These are phyloP conservation scores for Rhinocladiella mackenziei DNA, from an alignment of 2,329 filamentous ascomycete genomes.

Conservation along the genomic window DNA sequence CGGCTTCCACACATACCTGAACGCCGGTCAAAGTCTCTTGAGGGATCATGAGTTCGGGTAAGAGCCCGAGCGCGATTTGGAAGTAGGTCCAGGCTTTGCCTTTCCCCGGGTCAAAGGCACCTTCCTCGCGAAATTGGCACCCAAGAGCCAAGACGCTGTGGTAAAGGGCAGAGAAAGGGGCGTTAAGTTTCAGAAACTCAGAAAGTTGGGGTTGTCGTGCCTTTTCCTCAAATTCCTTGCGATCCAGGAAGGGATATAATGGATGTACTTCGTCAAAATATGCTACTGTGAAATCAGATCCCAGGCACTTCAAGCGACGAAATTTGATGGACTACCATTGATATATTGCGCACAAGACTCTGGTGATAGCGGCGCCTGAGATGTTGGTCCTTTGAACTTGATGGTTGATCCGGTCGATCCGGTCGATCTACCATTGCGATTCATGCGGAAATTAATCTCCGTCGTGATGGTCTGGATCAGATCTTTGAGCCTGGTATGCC, in stretches of 20 bases:
- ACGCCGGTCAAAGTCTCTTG: not conserved
- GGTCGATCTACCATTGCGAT: too few species aligned
- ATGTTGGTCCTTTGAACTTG: too few species aligned
- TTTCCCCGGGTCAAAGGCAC: constrained; percentile 1
- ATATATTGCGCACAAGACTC: too few species aligned
- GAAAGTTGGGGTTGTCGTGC: not conserved
- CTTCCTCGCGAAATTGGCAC: not conserved
- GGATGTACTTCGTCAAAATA: not conserved
- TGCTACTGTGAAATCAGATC: too few species aligned
- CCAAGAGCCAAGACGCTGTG: constrained; percentile 4
- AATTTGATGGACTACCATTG: too few species aligned
- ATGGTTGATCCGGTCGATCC: too few species aligned
- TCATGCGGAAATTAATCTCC: too few species aligned
- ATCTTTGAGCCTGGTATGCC: too few species aligned
- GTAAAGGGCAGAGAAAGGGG: constrained; percentile 2
- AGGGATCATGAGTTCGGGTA: not conserved
- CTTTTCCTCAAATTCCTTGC: not conserved
- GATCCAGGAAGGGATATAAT: not conserved
- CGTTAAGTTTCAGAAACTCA: not conserved
- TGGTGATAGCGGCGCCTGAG: too few species aligned
- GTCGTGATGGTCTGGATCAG: too few species aligned
- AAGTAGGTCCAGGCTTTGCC: not conserved
- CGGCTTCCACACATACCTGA: too few species aligned
- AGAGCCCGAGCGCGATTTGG: not conserved
- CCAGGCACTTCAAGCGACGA: too few species aligned